These are phyloP conservation scores for Saraca asoca DNA, from an alignment of 331 rosid genomes.

Conservation along the genomic window DNA sequence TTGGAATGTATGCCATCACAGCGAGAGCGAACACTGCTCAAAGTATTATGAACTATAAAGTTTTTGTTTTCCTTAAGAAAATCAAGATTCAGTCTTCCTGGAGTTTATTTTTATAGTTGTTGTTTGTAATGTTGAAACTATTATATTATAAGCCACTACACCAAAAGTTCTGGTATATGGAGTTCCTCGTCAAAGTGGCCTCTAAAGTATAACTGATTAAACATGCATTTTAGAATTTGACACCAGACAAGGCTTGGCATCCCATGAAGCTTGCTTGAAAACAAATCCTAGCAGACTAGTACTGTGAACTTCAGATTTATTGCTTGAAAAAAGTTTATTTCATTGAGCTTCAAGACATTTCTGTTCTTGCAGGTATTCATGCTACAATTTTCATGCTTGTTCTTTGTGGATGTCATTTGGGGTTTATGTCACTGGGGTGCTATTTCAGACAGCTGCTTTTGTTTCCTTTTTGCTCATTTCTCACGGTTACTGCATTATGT, in stretches of 20 bases:
- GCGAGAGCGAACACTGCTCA: too few relatives aligned
- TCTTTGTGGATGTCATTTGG: conserved; percentile 99
- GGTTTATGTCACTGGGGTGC: conserved; percentile 94
- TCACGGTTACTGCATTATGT: conserved; percentile 96
- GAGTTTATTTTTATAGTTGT: conserved; percentile 10
- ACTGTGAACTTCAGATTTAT: conserved; percentile 16
- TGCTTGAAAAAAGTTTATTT: conserved; percentile 7
- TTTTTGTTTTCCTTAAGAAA: too few relatives aligned
- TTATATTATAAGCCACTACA: too few relatives aligned
- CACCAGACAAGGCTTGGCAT: conserved; percentile 10
- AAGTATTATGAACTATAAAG: too few relatives aligned
- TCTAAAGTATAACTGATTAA: neutral
- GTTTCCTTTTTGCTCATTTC: conserved; percentile 89
- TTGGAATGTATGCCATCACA: too few relatives aligned
- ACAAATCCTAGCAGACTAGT: neutral
- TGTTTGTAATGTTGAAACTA: too few relatives aligned
- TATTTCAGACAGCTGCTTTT: conserved; percentile 87
- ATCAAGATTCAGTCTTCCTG: conserved; percentile 1
- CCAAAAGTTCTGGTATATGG: conserved; percentile 6
- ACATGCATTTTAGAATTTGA: conserved; percentile 7
- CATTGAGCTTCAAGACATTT: conserved; percentile 21
- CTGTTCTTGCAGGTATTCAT: conserved; percentile 80
- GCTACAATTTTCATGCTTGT: conserved; percentile 77
- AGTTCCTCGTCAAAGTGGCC: conserved; percentile 19
- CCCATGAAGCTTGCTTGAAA: conserved; percentile 25